These are phyloP conservation scores for Cladophialophora immunda DNA, from an alignment of 2,329 filamentous ascomycete genomes.

Conservation along the genomic window DNA sequence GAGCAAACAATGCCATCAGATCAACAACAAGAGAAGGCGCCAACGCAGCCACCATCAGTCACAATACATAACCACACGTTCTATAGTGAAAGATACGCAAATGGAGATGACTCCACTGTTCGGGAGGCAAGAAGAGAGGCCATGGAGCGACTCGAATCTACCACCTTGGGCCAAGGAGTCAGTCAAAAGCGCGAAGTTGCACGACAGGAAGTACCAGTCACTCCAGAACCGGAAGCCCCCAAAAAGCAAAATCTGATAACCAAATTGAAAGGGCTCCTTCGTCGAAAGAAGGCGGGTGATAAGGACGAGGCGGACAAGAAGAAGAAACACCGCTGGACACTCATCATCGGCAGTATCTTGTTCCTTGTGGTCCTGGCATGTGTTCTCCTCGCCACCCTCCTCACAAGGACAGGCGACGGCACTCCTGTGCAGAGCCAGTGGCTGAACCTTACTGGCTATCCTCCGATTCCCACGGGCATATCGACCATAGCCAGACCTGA, in stretches of 20 bases:
- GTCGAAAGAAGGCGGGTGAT: slow-evolving; percentile 13
- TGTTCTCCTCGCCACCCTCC: slow-evolving; percentile 64
- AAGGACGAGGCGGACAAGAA: slow-evolving; percentile 51
- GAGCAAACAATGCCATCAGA: slow-evolving; percentile 32
- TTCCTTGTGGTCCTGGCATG: slow-evolving; percentile 50
- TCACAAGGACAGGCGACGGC: slow-evolving; percentile 58
- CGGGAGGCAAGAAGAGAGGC: slow-evolving; percentile 25
- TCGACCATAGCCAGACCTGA: slow-evolving; percentile 79
- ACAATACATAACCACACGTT: slow-evolving; percentile 46
- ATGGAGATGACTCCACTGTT: neutral
- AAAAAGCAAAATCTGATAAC: slow-evolving; percentile 50
- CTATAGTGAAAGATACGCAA: slow-evolving; percentile 23
- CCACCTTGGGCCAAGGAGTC: neutral
- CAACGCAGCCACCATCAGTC: slow-evolving; percentile 51
- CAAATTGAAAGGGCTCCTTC: slow-evolving; percentile 24
- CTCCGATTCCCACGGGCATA: slow-evolving; percentile 84
- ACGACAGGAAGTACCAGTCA: neutral
- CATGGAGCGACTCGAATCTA: slow-evolving; percentile 17
- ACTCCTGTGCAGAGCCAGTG: slow-evolving; percentile 65
- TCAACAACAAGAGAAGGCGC: slow-evolving; percentile 35
- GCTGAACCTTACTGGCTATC: slow-evolving; percentile 86
- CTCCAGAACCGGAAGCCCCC: slow-evolving; percentile 65
- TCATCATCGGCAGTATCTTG: slow-evolving; percentile 68
- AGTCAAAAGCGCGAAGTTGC: neutral
- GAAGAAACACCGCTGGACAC: slow-evolving; percentile 52